Evolutionary conservation across 108 stramenopile genomes (phyloP).

Genomic region (Fistulifera pelliculosa): DNA sequence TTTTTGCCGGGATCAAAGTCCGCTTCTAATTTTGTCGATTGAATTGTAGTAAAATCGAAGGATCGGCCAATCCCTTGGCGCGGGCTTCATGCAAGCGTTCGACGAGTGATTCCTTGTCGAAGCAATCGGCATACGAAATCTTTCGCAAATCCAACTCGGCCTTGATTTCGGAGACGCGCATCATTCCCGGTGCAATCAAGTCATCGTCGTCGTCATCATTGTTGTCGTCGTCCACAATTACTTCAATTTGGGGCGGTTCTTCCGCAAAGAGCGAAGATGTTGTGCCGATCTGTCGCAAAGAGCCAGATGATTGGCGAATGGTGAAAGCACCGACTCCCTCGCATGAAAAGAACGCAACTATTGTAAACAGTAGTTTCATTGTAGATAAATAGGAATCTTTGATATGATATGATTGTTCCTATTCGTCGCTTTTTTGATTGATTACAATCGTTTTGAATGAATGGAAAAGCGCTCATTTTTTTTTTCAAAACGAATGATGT

Average conservation of each 20-base stretch:
- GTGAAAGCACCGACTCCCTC: no score
- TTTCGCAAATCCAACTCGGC: conserved; percentile 41
- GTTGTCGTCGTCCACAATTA: conserved; percentile 1
- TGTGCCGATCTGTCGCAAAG: no score
- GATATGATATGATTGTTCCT: no score
- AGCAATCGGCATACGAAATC: conserved; percentile 48
- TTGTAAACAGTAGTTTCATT: no score
- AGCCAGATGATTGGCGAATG: no score
- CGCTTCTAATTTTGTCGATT: conserved; percentile 32
- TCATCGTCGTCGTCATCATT: conserved; percentile 30
- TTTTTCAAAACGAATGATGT: no score
- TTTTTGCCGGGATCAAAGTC: conserved; percentile 18
- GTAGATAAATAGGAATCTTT: no score
- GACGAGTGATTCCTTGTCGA: conserved; percentile 54
- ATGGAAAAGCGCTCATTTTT: no score
- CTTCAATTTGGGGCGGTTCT: not conserved
- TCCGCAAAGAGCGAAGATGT: no score
- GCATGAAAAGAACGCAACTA: no score
- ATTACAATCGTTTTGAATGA: no score
- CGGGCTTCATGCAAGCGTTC: conserved; percentile 30
- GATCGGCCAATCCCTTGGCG: conserved; percentile 37
- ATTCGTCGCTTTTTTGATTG: no score
- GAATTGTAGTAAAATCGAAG: conserved; percentile 42
- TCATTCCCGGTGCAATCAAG: conserved; percentile 33
- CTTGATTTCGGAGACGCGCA: conserved; percentile 60